Evolutionary conservation across 2,329 filamentous ascomycete species (phyloP), one percentile per base, ranked within the genome.

Genomic region (Clonostachys solani): DNA sequence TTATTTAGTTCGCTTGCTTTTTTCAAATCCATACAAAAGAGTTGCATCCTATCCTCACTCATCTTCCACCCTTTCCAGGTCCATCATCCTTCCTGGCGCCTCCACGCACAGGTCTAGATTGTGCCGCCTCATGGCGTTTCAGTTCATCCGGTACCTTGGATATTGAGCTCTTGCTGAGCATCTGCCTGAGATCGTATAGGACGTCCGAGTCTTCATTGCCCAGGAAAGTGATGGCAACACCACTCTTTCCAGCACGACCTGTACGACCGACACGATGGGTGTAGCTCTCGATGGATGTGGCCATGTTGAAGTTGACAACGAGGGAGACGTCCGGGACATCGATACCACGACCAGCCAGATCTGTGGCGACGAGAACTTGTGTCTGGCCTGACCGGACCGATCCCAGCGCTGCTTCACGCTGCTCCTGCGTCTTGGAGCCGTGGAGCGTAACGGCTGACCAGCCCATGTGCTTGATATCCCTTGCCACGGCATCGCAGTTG

Each of bases 241-340:
- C 94, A 56, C 82, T 92, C 81, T 97, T 97, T 52, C 94, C 94
- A 3, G 94, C 94, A 84, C 94, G 87, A 77, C 94, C 94, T 2
- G 94, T 99, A 72, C 94, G 87, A 67, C 94, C 94, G 60, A 99
- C 87, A 72, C 94, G 86, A 75, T 99, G 94, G 3, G 92, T 97
- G 66, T 99, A 99, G 61, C 83, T 87, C 71, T 99, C 94, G 56
- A 99, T 97, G 56, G 77, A 90, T 12, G 73, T 84, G 1, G 94
- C 87, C 94, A 99, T 97, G 76, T 97, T 99, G 81, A 97, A 99
- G 74, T 99, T 99, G 64, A 99, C 80, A 48, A 99, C 94, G 50
- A 99, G 79, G 52, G 83, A 89, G 38, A 99, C 94, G 61, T 97
- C 94, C 0, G 88, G 84, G 5, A 99, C 92, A 68, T 99, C 94